Evolutionary conservation across 2,329 filamentous ascomycete genomes (phyloP).

Genomic region (Nothopassalora personata): DNA sequence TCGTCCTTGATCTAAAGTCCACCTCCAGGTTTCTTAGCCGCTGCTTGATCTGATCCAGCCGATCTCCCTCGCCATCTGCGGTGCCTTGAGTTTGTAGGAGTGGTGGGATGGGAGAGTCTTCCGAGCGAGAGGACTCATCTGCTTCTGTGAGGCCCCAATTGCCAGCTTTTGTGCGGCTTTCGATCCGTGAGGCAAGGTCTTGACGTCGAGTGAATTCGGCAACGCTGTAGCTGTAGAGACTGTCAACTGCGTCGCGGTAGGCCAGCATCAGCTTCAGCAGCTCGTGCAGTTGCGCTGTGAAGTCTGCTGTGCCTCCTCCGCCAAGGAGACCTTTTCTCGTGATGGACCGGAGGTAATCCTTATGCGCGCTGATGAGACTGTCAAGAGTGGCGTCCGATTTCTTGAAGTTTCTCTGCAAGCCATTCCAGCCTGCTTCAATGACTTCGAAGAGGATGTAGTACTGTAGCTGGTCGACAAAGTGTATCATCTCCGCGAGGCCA

Average conservation of each 20-base stretch:
- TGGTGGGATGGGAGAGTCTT: constrained; percentile 40
- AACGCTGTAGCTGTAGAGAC: constrained; percentile 89
- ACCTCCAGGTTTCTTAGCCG: constrained; percentile 66
- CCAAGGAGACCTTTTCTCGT: constrained; percentile 93
- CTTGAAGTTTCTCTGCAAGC: constrained; percentile 74
- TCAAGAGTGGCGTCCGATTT: constrained; percentile 81
- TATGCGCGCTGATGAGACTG: constrained; percentile 88
- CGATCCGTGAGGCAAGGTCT: constrained; percentile 69
- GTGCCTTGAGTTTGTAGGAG: constrained; percentile 36
- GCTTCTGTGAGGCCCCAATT: constrained; percentile 59
- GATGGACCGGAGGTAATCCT: constrained; percentile 83
- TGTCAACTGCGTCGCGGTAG: constrained; percentile 90
- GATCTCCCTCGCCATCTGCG: constrained; percentile 49
- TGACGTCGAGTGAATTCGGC: constrained; percentile 91
- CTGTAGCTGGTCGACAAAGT: constrained; percentile 93
- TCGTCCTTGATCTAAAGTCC: constrained; percentile 72
- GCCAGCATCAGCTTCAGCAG: constrained; percentile 88
- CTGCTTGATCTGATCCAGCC: constrained; percentile 69
- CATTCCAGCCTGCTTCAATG: constrained; percentile 92
- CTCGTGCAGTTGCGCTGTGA: constrained; percentile 86
- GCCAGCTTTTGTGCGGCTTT: constrained; percentile 59
- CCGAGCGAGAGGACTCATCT: constrained; percentile 30
- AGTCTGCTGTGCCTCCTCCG: constrained; percentile 55
- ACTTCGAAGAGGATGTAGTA: constrained; percentile 99
- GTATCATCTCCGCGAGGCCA: constrained; percentile 93